These are phyloP conservation scores for Backusella psychrophila DNA, from an alignment of 192 early-diverging fungal genomes.

Conservation along the genomic window DNA sequence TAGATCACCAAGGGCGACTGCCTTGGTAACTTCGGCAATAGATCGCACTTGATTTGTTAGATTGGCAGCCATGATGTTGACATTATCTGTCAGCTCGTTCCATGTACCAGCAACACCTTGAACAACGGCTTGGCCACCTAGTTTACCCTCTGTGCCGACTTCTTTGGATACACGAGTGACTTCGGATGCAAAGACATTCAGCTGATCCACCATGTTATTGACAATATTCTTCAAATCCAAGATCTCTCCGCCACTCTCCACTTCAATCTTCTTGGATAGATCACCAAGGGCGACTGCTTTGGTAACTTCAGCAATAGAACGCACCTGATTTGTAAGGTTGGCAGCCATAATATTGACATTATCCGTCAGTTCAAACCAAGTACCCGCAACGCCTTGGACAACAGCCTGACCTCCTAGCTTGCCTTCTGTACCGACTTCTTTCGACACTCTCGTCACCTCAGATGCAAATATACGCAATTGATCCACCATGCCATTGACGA, in stretches of 20 bases:
- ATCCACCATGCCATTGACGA: conserved; percentile 67
- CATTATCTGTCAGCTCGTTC: too few species aligned
- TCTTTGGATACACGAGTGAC: too few species aligned
- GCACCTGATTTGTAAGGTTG: conserved; percentile 51
- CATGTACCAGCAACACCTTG: too few species aligned
- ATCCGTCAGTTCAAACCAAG: conserved; percentile 57
- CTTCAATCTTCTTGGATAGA: conserved; percentile 48
- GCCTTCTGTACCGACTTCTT: conserved; percentile 66
- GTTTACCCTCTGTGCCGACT: too few species aligned
- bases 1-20: too few species aligned
- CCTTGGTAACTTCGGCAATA: too few species aligned
- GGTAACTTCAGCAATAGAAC: conserved; percentile 51
- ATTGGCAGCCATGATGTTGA: too few species aligned
- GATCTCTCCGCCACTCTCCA: conserved; percentile 52
- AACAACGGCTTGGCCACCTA: too few species aligned
- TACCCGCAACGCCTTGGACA: conserved; percentile 49
- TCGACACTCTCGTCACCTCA: conserved; percentile 62
- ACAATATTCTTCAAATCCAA: conserved; percentile 57
- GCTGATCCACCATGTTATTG: conserved; percentile 64
- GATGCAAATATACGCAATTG: conserved; percentile 48
- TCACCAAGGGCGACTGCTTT: conserved; percentile 54
- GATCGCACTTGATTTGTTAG: too few species aligned
- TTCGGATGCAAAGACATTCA: too few species aligned
- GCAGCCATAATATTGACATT: conserved; percentile 60
- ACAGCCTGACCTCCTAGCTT: conserved; percentile 59